Evolutionary conservation across 768 basidiomycete species (phyloP), one percentile per base, ranked within the genome.

Genomic region (Rhodotorula toruloides): DNA sequence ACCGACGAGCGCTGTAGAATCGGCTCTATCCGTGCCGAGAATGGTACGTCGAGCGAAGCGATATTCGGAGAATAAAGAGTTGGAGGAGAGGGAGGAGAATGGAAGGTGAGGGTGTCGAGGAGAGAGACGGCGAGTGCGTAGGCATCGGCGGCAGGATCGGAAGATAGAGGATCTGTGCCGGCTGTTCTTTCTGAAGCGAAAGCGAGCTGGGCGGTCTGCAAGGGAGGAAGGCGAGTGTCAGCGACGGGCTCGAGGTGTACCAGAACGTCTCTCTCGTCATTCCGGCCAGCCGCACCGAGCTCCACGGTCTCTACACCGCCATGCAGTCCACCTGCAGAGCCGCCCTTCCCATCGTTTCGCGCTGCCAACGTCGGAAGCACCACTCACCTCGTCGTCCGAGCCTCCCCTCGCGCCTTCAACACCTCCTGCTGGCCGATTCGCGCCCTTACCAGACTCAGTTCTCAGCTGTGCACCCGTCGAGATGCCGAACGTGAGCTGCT

Each of bases 111-210:
- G 31, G 56, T 42, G 34, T 54, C 52, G 40, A 66, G 64, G 32
- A 70, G 61, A 6, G 64, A 58, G 34, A 21, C 71, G 69, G 46
- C 74, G 44, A 58, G 61, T 37, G 43, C 6, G 44, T 53, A 60
- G 44, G 56, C 46, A 29, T 60, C 58, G 32, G 49, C 31, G 27
- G 63, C 37, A 16, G 63, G n/a, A n/a, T n/a, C n/a, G 34, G 25
- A 52, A 54, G 42, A 22, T 31, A 32, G 56, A 19, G 44, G 14
- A 25, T 39, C 22, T 7, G 52, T 13, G n/a, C n/a, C n/a, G n/a
- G n/a, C n/a, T n/a, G n/a, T n/a, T n/a, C n/a, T n/a, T n/a, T n/a
- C n/a, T 1, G 42, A 34, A 31, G 19, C 29, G 32, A 36, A 40
- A 29, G 29, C 1, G 58, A 29, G 39, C 12, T 3, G 48, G 39